These are phyloP conservation scores for Salvia hispanica DNA, from an alignment of 257 asterid species.

Conservation along the genomic window DNA sequence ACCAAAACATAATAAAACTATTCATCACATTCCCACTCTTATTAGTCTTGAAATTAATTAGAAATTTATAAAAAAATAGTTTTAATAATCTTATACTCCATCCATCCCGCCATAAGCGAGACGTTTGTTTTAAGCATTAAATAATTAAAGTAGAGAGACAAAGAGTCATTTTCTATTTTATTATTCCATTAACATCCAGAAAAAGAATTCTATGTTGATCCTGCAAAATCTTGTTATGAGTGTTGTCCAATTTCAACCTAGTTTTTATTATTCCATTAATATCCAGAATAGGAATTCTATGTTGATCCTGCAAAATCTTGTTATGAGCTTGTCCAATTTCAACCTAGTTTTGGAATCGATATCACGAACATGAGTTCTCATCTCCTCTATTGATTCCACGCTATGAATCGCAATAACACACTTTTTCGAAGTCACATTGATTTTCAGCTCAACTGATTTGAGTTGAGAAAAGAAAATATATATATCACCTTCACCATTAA, in stretches of 20 bases:
- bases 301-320: slow-evolving; percentile 47
- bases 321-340: slow-evolving; percentile 35
- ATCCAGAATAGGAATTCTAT: too few relatives aligned
- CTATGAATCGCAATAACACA: slow-evolving; percentile 55
- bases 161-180: slow-evolving; percentile 1
- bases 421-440: slow-evolving; percentile 57
- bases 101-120: too few relatives aligned
- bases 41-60: too few relatives aligned
- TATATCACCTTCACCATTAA: not conserved
- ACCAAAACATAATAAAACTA: not conserved
- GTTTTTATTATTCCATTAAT: too few relatives aligned
- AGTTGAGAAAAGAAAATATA: not conserved
- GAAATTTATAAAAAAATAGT: too few relatives aligned
- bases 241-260: slow-evolving; percentile 32
- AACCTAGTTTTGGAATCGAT: slow-evolving; percentile 35
- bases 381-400: slow-evolving; percentile 62
- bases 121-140: too few relatives aligned
- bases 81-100: too few relatives aligned
- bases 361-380: slow-evolving; percentile 45
- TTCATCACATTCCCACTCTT: too few relatives aligned
- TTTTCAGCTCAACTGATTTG: slow-evolving; percentile 63
- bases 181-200: slow-evolving; percentile 53
- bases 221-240: slow-evolving; percentile 44
- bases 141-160: too few relatives aligned
- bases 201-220: slow-evolving; percentile 65